These are phyloP conservation scores for Solanum aculeatissimum DNA, from an alignment of 305 asterid genomes.

Conservation along the genomic window DNA sequence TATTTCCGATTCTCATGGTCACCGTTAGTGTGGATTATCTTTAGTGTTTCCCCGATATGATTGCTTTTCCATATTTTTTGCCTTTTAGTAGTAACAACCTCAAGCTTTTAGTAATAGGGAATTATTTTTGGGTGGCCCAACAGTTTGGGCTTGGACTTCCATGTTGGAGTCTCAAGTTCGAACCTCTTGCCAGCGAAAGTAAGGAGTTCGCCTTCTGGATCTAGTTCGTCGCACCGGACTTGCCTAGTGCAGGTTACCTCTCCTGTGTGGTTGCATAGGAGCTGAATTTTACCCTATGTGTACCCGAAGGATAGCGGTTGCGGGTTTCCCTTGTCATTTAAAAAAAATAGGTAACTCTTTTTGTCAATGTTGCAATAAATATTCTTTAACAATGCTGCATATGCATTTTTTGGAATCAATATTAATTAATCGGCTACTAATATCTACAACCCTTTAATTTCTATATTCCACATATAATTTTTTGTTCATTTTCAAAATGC, in stretches of 20 bases:
- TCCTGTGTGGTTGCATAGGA: too few relatives aligned
- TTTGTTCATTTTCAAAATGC: background rate
- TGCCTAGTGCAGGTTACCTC: too few relatives aligned
- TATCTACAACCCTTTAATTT: background rate
- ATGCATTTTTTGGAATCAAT: background rate
- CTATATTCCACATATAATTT: background rate
- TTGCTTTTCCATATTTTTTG: background rate
- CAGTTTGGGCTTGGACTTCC: too few relatives aligned
- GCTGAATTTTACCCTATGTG: too few relatives aligned
- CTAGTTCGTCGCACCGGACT: too few relatives aligned
- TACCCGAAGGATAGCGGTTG: too few relatives aligned
- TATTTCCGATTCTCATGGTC: background rate
- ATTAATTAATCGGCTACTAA: background rate
- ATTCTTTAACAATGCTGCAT: background rate
- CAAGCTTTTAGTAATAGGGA: background rate
- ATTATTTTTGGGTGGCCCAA: background rate
- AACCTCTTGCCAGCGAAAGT: too few relatives aligned
- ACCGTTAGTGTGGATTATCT: background rate
- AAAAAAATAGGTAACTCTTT: background rate
- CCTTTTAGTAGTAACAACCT: background rate
- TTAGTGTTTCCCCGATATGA: background rate
- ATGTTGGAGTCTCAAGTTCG: too few relatives aligned
- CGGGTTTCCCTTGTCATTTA: too few relatives aligned
- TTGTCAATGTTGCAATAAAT: background rate
- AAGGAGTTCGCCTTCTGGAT: too few relatives aligned